Conservation (phyloP, 2,329 filamentous ascomycete species). For the Neofusicoccum kwambonambiense region DNA sequence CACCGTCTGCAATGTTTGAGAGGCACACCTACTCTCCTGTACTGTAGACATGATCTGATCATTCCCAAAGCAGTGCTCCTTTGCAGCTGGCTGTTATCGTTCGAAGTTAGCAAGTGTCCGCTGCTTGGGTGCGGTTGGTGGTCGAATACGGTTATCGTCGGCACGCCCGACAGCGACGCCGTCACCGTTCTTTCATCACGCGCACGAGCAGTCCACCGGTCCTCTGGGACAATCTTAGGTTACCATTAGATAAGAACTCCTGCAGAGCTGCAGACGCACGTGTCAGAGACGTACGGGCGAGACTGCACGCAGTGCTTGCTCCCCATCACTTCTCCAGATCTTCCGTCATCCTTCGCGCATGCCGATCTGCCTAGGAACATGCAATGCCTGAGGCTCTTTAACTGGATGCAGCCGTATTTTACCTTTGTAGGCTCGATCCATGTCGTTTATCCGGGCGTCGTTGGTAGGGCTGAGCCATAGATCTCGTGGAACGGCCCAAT, state of each 20-base stretch:
- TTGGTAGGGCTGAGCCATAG: constrained; percentile 2
- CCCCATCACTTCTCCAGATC: too few relatives aligned
- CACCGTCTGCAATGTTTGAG: not conserved
- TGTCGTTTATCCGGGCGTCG: not conserved
- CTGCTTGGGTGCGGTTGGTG: not conserved
- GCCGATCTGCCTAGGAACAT: not conserved
- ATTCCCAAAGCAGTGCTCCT: not conserved
- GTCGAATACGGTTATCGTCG: constrained; percentile 7
- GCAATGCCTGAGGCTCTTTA: not conserved
- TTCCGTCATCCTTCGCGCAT: not conserved
- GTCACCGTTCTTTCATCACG: constrained; percentile 12
- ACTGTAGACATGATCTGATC: too few relatives aligned
- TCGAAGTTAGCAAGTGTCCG: not conserved
- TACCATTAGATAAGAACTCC: not conserved
- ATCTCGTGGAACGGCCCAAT: constrained; percentile 7
- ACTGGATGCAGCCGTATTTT: not conserved
- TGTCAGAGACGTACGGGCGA: not conserved
- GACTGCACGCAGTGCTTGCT: too few relatives aligned
- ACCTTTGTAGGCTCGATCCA: not conserved
- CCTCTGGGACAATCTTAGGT: not conserved
- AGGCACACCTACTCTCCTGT: too few relatives aligned
- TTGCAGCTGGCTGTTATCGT: not conserved
- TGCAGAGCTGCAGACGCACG: not conserved
- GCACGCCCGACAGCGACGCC: not conserved
- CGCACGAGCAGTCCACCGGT: not conserved